These are phyloP conservation scores for Mucor ambiguus DNA, from an alignment of 371 early-diverging fungal species.

Conservation along the genomic window DNA sequence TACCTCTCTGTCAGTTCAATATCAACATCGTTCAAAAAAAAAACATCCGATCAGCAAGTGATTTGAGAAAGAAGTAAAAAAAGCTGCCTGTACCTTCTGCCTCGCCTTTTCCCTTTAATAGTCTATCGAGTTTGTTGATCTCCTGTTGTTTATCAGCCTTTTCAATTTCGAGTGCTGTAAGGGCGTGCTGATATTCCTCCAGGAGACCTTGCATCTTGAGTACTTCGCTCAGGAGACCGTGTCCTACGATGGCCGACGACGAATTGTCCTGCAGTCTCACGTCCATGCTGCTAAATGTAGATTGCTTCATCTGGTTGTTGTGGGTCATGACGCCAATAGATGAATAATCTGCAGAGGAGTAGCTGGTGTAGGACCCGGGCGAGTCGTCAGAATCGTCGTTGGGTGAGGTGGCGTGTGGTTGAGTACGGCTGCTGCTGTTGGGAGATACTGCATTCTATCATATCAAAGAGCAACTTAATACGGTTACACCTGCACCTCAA, in stretches of 20 bases:
- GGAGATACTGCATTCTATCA: slow-evolving; percentile 2
- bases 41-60: slow-evolving; percentile 6
- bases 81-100: neutral
- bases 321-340: neutral
- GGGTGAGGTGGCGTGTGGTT: neutral
- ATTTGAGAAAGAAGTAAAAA: neutral
- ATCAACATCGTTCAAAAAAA: slow-evolving; percentile 14
- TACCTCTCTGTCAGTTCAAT: slow-evolving; percentile 16
- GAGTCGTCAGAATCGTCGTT: neutral
- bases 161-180: slow-evolving; percentile 16
- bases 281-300: neutral
- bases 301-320: neutral
- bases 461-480: neutral
- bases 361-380: neutral
- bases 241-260: neutral
- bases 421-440: neutral
- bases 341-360: slow-evolving; percentile 4
- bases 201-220: slow-evolving; percentile 16
- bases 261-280: neutral
- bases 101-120: slow-evolving; percentile 12
- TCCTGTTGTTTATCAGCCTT: slow-evolving; percentile 23
- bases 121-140: slow-evolving; percentile 1
- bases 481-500: too few species aligned
- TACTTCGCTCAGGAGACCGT: slow-evolving; percentile 1
- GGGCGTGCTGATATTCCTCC: slow-evolving; percentile 10